A percentile compares a stretch with the other conserved stretches of the same genome.
These are phyloP conservation scores for Styphnolobium japonicum DNA, from an alignment of 306 rosid species.

Conservation along the genomic window DNA sequence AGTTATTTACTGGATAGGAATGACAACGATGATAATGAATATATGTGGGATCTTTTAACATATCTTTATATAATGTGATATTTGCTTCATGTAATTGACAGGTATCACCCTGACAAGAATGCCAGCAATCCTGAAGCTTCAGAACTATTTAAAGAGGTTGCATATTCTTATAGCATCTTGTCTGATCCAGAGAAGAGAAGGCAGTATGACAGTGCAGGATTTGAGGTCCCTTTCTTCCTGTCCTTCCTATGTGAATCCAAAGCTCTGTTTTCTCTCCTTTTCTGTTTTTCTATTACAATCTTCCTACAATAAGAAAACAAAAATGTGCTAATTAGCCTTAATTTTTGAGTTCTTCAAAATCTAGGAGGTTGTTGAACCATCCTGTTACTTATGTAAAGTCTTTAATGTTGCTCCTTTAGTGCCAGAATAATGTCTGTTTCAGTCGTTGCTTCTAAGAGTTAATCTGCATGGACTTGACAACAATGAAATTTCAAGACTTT, in stretches of 20 bases:
- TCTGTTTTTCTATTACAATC: background rate
- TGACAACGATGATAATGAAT: background rate
- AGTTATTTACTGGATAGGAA: background rate
- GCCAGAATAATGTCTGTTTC: background rate
- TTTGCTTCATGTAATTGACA: slow-evolving; percentile 25
- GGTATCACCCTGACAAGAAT: slow-evolving; percentile 99
- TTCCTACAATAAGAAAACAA: slow-evolving; percentile 1
- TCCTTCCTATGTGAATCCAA: slow-evolving; percentile 14
- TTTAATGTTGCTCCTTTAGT: background rate
- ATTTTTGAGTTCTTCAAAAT: background rate
- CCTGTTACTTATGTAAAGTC: background rate
- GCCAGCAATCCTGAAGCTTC: slow-evolving; percentile 92
- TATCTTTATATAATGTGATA: background rate
- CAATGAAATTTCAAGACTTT: background rate
- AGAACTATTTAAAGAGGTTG: slow-evolving; percentile 92
- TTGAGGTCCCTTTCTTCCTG: slow-evolving; percentile 63
- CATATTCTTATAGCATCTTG: slow-evolving; percentile 87
- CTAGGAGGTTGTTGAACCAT: background rate
- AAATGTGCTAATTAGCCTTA: background rate
- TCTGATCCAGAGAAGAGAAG: slow-evolving; percentile 98
- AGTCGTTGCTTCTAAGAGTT: background rate
- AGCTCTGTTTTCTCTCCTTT: too few relatives aligned
- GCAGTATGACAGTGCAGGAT: slow-evolving; percentile 93
- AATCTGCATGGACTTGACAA: background rate
- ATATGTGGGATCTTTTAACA: background rate